Base-by-base conservation (phyloP, 1,284 basidiomycete species). In the Thelephora terrestris region DNA sequence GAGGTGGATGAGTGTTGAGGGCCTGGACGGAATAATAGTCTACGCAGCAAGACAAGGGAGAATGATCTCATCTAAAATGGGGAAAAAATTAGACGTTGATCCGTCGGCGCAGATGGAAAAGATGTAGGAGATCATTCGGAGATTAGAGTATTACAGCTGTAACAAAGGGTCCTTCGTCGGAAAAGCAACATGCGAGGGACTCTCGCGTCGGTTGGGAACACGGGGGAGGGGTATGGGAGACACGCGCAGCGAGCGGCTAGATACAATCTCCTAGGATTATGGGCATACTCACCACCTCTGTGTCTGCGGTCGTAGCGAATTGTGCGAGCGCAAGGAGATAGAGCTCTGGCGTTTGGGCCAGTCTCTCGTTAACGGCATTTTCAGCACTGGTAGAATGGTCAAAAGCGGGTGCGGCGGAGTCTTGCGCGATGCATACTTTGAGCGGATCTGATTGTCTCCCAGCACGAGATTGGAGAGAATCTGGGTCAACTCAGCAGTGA, bases 381-480 rank as follows among this genome's bases (percentile, higher is more conserved):
- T 88, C 85, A 49, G 85, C 85, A 64, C 85, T 87, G 58, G 20
- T 43, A 39, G 21, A 17, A 43, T 29, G 18, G 24, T 20, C n/a
- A 23, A 36, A 29, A 29, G 38, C 16, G 29, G 17, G 40, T 23
- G 47, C 17, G 29, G 27, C 35, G 9, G 25, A 17, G 32, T 35
- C 21, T 24, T 17, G 16, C 34, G 43, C 16, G 47, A 12, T 32
- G 18, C 29, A 20, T n/a, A 71, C 81, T 71, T 83, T 58, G 80
- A 69, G 17, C 85, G 78, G 45, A 88, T 85, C 48, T 80, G 78
- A 64, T 88, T 88, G 61, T 88, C 84, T 7, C 84, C 85, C 40
- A 85, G 70, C 6, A 89, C 83, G 20, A 88, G 76, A 64, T 89
- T 89, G 9, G 85, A 82, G 35, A 89, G 75, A 53, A 88, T 86